Evolutionary conservation across 2,329 filamentous ascomycete species (phyloP).

Genomic region (Aspergillus ruber): DNA sequence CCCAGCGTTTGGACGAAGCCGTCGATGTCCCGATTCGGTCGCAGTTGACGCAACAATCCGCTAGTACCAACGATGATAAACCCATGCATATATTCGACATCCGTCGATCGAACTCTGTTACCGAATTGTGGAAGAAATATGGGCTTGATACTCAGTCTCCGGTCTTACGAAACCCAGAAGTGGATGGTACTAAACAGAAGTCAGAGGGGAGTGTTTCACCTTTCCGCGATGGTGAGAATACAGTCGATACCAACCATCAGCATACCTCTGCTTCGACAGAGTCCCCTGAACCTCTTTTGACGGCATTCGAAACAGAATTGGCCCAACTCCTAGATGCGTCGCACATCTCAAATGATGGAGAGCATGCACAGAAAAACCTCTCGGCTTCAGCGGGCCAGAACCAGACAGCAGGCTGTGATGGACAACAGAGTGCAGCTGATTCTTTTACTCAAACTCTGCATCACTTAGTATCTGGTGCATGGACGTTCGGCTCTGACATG

Average conservation of each 20-base stretch:
- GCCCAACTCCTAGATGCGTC: slow-evolving; percentile 26
- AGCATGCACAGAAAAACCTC: slow-evolving; percentile 6
- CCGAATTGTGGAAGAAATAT: slow-evolving; percentile 33
- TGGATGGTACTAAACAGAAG: not conserved
- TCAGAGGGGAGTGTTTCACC: not conserved
- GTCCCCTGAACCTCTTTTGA: slow-evolving; percentile 27
- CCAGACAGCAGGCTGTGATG: slow-evolving; percentile 6
- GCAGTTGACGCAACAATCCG: slow-evolving; percentile 6
- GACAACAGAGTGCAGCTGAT: slow-evolving; percentile 20
- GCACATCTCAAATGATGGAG: slow-evolving; percentile 6
- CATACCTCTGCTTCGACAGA: slow-evolving; percentile 9
- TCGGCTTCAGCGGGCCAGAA: slow-evolving; percentile 7
- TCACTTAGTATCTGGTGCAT: slow-evolving; percentile 28
- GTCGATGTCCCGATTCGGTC: slow-evolving; percentile 9
- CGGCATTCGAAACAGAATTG: slow-evolving; percentile 36
- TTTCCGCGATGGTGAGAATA: not conserved
- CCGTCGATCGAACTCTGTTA: slow-evolving; percentile 32
- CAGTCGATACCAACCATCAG: not conserved
- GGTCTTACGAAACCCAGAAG: slow-evolving; percentile 1
- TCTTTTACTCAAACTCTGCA: slow-evolving; percentile 29
- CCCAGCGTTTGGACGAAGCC: slow-evolving; percentile 41
- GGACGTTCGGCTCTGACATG: slow-evolving; percentile 31
- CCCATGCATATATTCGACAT: slow-evolving; percentile 45
- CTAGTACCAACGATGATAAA: slow-evolving; percentile 8
- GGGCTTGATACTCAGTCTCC: slow-evolving; percentile 10